Evolutionary conservation across 208 protist species (phyloP), one percentile per base, ranked within the genome.

Genomic region (Strigomonas culicis): DNA sequence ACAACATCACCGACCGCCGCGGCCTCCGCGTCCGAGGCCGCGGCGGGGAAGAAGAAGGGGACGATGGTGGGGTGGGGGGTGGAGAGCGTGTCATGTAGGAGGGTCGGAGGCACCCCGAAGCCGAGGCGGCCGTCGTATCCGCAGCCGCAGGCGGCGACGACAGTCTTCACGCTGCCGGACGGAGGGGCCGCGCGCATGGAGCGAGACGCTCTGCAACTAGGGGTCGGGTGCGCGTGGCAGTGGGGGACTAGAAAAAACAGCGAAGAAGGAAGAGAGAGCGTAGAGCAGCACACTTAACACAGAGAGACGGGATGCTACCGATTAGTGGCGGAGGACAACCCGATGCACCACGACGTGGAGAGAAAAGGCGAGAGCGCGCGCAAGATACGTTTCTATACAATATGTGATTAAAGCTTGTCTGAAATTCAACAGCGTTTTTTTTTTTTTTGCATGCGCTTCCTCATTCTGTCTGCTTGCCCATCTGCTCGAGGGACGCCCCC

Each of bases 41-140:
- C 51, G 7, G 7, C 51, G 51, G 51, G 51, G 11, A 31, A 17
- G 22, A 57, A 57, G n/a, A 57, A 57, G 21, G 22, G 28, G 2
- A 60, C 13, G 22, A 58, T 2, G 6, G 17, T 11, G 28, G 55
- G 30, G 34, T 6, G 8, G 21, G 8, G 17, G 30, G 31, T 27
- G 34, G 17, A 47, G 30, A 60, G 31, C 4, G 2, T 25, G 22
- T 13, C 55, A 10, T 44, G n/a, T 2, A 6, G 4, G 28, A 24
- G 17, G 8, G 4, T 21, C 13, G 17, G 10, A 4, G 55, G 2
- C 4, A 7, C 34, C 30, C 55, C 32, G 21, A 47, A 13, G 3
- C 55, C 55, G n/a, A 60, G 34, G 28, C 55, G 22, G 7, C 55
- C 55, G n/a, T 41, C 55, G 55, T 60, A 30, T 2, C 55, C 55